Evolutionary conservation across 768 basidiomycete genomes (phyloP).

Genomic region (Suillus occidentalis): DNA sequence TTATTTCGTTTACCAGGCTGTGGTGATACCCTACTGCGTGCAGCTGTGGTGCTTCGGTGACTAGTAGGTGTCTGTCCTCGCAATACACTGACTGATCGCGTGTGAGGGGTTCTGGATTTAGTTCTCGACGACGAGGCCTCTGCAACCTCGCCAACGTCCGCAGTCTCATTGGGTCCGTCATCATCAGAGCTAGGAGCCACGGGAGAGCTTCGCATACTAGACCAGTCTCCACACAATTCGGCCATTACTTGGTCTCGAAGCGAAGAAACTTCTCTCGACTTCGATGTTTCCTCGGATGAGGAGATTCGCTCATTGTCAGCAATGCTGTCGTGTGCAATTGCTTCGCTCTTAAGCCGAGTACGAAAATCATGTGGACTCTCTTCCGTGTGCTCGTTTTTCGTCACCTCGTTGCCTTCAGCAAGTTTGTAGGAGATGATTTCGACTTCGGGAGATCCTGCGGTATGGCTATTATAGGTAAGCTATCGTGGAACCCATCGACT

Average conservation of each 20-base stretch:
- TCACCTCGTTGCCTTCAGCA: not conserved
- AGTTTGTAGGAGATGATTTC: conserved; percentile 13
- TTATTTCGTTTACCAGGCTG: not conserved
- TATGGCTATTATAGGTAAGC: not conserved
- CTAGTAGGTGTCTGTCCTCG: not conserved
- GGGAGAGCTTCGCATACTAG: not conserved
- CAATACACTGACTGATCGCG: not conserved
- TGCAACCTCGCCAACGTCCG: not conserved
- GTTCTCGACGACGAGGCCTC: not conserved
- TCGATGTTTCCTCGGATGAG: not conserved
- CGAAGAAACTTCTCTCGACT: not conserved
- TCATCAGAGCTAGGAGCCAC: not conserved
- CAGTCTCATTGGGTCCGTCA: not conserved
- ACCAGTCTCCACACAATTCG: conserved; percentile 1
- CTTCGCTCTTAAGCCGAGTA: not conserved
- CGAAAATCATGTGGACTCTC: not conserved
- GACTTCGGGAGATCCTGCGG: conserved; percentile 6
- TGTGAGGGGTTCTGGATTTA: not conserved
- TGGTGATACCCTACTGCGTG: not conserved
- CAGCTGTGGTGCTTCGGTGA: not conserved
- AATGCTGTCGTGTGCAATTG: not conserved
- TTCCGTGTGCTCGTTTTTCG: not conserved
- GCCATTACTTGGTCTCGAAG: conserved; percentile 1
- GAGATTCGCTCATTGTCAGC: not conserved
- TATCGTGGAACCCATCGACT: not conserved